These are phyloP conservation scores for Collybia nuda DNA, from an alignment of 768 basidiomycete genomes.

Conservation along the genomic window DNA sequence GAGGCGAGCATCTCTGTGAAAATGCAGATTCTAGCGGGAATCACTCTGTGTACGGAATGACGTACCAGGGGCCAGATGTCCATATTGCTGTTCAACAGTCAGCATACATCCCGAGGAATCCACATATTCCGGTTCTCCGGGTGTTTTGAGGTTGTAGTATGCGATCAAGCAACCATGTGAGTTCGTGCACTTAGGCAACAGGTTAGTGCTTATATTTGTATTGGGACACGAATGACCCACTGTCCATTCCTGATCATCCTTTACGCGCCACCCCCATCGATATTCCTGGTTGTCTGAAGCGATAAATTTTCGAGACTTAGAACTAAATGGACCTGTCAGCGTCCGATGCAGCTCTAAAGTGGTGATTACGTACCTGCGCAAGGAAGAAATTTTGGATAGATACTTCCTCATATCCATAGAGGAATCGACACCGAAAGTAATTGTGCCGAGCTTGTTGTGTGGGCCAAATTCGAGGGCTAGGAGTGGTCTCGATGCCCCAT, in stretches of 20 bases:
- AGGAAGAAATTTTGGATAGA: constrained; percentile 38
- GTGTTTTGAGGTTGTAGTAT: constrained; percentile 55
- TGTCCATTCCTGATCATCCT: constrained; percentile 61
- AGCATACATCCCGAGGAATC: constrained; percentile 62
- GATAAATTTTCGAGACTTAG: constrained; percentile 48
- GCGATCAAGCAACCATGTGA: constrained; percentile 51
- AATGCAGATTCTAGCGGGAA: constrained; percentile 1
- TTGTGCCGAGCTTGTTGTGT: constrained; percentile 48
- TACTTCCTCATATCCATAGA: constrained; percentile 51
- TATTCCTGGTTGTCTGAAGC: constrained; percentile 64
- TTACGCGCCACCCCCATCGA: constrained; percentile 52
- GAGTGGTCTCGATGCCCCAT: constrained; percentile 33
- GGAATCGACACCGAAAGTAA: constrained; percentile 39
- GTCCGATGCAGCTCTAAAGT: constrained; percentile 1
- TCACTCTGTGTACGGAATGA: background rate
- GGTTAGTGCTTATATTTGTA: background rate
- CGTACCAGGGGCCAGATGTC: constrained; percentile 56
- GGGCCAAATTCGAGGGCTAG: constrained; percentile 52
- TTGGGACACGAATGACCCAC: constrained; percentile 34
- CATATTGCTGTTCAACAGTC: constrained; percentile 61
- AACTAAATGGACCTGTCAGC: constrained; percentile 24
- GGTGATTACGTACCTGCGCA: constrained; percentile 39
- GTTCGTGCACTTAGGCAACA: constrained; percentile 50
- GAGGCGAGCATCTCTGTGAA: constrained; percentile 58
- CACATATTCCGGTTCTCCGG: constrained; percentile 53